These are phyloP conservation scores for Exophiala alcalophila DNA, from an alignment of 2,329 filamentous ascomycete genomes.

Conservation along the genomic window DNA sequence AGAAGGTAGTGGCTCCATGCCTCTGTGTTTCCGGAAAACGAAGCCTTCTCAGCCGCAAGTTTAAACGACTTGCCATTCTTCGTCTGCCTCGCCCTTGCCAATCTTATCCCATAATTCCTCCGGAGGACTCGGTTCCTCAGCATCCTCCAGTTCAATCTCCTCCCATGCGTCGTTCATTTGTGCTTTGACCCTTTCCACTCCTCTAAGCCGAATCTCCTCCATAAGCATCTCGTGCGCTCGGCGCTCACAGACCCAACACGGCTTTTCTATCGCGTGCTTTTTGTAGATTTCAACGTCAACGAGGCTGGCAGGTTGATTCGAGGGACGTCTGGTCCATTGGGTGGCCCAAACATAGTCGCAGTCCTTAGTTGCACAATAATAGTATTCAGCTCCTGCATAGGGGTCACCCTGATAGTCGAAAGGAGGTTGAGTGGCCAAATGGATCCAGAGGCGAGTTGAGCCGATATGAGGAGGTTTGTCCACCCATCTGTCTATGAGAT, in stretches of 20 bases:
- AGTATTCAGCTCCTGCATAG: slow-evolving; percentile 6
- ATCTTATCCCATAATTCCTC: slow-evolving; percentile 7
- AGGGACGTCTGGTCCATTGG: slow-evolving; percentile 7
- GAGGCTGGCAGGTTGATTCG: no score
- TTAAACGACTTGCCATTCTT: slow-evolving; percentile 10
- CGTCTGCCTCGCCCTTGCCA: slow-evolving; percentile 2
- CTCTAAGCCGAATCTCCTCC: no score
- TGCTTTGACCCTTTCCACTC: no score
- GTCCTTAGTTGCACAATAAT: slow-evolving; percentile 5
- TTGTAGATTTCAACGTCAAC: no score
- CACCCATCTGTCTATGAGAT: neutral
- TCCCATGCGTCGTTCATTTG: no score
- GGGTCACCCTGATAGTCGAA: neutral
- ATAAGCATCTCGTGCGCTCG: no score
- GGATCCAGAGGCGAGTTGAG: neutral
- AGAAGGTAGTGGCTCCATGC: no score
- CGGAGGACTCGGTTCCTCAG: neutral
- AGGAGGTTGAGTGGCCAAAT: neutral
- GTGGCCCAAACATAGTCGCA: slow-evolving; percentile 5
- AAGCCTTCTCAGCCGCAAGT: no score
- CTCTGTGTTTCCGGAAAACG: no score
- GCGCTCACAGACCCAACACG: no score
- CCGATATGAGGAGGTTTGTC: neutral
- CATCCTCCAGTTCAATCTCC: neutral
- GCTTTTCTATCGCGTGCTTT: no score